Evolutionary conservation across 345 rosid species (phyloP).

Genomic region (Murraya koenigii): DNA sequence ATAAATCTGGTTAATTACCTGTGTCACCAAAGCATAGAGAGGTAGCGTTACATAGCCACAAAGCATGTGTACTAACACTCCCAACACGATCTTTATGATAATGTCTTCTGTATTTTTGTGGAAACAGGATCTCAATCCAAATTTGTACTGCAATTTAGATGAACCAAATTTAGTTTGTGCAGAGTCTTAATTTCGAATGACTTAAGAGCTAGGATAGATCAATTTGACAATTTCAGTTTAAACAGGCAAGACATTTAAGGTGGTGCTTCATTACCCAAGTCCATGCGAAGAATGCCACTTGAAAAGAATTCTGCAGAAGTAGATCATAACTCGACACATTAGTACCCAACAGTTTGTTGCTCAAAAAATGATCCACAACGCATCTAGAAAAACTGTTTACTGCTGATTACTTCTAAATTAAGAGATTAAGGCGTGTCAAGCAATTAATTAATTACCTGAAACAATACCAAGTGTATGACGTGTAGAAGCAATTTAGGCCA

Average conservation of each 20-base stretch:
- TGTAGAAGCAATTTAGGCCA: slow-evolving; percentile 52
- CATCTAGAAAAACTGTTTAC: neutral
- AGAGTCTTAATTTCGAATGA: neutral
- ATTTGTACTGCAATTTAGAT: slow-evolving; percentile 42
- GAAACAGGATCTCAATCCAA: slow-evolving; percentile 59
- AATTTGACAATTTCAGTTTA: too few species aligned
- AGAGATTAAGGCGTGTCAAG: neutral
- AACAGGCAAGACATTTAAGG: too few species aligned
- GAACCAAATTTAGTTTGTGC: neutral
- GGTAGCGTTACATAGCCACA: slow-evolving; percentile 66
- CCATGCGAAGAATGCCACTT: slow-evolving; percentile 87
- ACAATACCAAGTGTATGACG: slow-evolving; percentile 52
- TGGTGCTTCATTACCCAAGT: slow-evolving; percentile 49
- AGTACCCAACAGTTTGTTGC: too few species aligned
- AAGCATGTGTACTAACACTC: slow-evolving; percentile 43
- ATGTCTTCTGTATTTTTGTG: slow-evolving; percentile 41
- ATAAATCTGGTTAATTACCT: slow-evolving; percentile 26
- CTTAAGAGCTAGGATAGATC: neutral
- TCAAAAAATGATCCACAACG: neutral
- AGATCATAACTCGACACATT: neutral
- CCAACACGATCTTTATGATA: slow-evolving; percentile 43
- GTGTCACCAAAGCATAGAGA: slow-evolving; percentile 60
- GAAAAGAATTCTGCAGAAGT: slow-evolving; percentile 80
- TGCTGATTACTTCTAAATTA: neutral
- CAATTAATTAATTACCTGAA: slow-evolving; percentile 37